Percentiles rank a stretch among this genome's conserved stretches.
phyloP scores from a whole-genome alignment of 108 stramenopile genomes.

The Fragilaria crotonensis region DNA sequence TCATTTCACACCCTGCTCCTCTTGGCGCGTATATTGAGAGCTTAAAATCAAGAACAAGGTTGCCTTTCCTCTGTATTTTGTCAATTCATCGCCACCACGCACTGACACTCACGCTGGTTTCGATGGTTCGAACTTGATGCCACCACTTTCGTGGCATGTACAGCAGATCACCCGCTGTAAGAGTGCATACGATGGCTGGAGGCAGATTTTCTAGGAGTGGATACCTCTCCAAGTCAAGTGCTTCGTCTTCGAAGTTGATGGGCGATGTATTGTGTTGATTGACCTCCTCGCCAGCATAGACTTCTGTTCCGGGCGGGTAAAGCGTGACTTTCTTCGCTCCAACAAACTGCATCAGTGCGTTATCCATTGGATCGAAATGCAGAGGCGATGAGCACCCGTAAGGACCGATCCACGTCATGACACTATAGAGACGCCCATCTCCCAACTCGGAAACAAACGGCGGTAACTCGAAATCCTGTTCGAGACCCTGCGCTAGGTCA shows the following conservation, averaged over 20 bases:
- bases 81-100: conserved; percentile 67
- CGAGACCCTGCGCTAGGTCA: conserved; percentile 38
- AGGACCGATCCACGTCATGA: conserved; percentile 78
- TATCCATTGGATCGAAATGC: conserved; percentile 80
- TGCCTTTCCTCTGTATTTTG: too few species aligned
- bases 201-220: conserved; percentile 37
- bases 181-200: conserved; percentile 27
- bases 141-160: conserved; percentile 76
- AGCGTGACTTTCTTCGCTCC: conserved; percentile 59
- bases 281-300: conserved; percentile 48
- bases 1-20: too few species aligned
- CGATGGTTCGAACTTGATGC: conserved; percentile 64
- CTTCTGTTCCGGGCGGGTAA: conserved; percentile 13
- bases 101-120: conserved; percentile 57
- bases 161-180: conserved; percentile 58
- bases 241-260: conserved; percentile 37
- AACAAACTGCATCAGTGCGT: conserved; percentile 62
- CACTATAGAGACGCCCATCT: conserved; percentile 53
- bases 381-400: conserved; percentile 54
- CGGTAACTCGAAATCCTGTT: conserved; percentile 50
- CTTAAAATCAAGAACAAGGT: too few species aligned
- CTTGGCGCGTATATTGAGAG: background rate
- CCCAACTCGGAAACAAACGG: conserved; percentile 46
- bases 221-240: conserved; percentile 21
- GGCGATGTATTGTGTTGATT: conserved; percentile 75